A percentile compares a stretch with the other conserved stretches of the same genome.
Evolutionary conservation across 1,284 basidiomycete genomes (phyloP).

Genomic region (Cryptococcus depauperatus): DNA sequence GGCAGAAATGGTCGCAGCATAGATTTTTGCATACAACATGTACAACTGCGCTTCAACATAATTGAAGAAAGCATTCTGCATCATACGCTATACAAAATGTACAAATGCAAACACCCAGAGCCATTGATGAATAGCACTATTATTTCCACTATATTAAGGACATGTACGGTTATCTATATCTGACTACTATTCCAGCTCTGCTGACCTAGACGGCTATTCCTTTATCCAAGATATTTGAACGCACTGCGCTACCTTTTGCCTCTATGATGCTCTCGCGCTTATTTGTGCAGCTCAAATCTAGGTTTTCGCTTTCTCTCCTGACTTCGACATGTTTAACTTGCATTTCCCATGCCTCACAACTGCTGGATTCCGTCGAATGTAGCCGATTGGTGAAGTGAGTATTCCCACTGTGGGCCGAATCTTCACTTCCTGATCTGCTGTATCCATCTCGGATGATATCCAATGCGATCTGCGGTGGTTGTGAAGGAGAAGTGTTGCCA

Average conservation of each 20-base stretch:
- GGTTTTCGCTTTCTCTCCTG: constrained; percentile 3
- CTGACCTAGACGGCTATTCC: too few relatives aligned
- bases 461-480: too few relatives aligned
- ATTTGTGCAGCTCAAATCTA: constrained; percentile 11
- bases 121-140: too few relatives aligned
- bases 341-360: constrained; percentile 27
- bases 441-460: too few relatives aligned
- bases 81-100: too few relatives aligned
- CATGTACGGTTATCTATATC: background rate
- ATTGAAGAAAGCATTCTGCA: too few relatives aligned
- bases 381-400: constrained; percentile 16
- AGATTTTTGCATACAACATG: background rate
- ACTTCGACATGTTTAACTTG: constrained; percentile 2
- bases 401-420: background rate
- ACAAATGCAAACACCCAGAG: too few relatives aligned
- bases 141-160: too few relatives aligned
- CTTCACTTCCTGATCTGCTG: background rate
- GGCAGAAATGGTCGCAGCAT: constrained; percentile 3
- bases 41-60: too few relatives aligned
- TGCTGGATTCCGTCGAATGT: constrained; percentile 6
- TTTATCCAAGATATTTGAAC: constrained; percentile 16
- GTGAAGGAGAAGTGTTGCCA: constrained; percentile 8
- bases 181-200: background rate
- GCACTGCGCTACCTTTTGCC: constrained; percentile 17
- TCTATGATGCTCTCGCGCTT: constrained; percentile 13